Evolutionary conservation across 2,329 filamentous ascomycete species (phyloP), one percentile per base, ranked within the genome.

Genomic region (Emergomyces africanus): DNA sequence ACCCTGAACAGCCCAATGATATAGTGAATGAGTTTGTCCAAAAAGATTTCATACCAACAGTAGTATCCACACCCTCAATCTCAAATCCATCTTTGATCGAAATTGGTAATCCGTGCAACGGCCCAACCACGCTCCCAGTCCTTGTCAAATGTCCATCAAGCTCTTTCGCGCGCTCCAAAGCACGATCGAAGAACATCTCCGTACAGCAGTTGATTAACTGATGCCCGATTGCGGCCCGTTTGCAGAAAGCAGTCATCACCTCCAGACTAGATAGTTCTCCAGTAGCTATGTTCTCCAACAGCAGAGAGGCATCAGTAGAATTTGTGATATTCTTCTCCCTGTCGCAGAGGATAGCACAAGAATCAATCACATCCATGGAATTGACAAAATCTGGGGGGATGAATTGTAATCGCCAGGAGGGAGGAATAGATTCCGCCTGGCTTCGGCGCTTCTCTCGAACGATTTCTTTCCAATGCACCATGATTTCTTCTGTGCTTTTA

Each of bases 81-180:
- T 53, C 42, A 30, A 59, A 49, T 5, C 42, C 37, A 46, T 69
- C 69, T 55, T 70, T 68, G 33, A 69, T 49, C 51, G 65, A 67
- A 50, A 68, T 60, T 2, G 66, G 66, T 35, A 69, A 61, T 37
- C 66, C 67, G 53, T 68, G 66, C 54, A 68, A 60, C 18, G 67
- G 67, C 4, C 66, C 66, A 46, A 65, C 41, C 2, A 61, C 53
- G 42, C 65, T 63, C 9, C 66, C 65, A 10, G 58, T 63, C 54
- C 30, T 57, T 48, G 53, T 61, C 54, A 58, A 59, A 57, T 65
- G 48, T 15, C 61, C 49, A 54, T 67, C 66, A 14, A 67, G 61
- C 37, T 61, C 59, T 35, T 61, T 63, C 44, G 66, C 66, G 25
- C 60, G 25, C 10, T 53, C 57, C 37, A 68, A 56, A 5, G 66